Conservation (phyloP, 345 rosid species). For the Tarenaya hassleriana region DNA sequence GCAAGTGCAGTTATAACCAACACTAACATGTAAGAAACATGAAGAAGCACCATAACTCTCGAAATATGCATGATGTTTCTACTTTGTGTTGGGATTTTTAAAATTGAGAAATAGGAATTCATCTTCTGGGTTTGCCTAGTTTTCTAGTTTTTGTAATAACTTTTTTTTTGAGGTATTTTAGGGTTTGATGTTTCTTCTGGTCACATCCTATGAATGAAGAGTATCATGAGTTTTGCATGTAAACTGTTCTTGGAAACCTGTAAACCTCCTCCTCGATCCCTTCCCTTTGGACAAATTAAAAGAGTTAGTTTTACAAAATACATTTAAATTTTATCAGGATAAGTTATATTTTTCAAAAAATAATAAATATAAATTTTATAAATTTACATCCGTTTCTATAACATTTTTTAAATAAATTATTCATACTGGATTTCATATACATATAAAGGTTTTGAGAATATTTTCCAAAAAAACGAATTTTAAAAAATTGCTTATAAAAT, state of each 20-base stretch:
- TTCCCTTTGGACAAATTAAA: too few relatives aligned
- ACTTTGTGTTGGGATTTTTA: conserved; percentile 15
- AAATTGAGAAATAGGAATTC: conserved; percentile 18
- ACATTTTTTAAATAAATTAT: too few relatives aligned
- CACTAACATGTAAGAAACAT: conserved; percentile 24
- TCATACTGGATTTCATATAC: too few relatives aligned
- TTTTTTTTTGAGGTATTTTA: neutral
- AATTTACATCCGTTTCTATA: too few relatives aligned
- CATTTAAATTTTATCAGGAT: too few relatives aligned
- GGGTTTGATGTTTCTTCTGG: conserved; percentile 2
- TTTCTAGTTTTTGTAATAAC: neutral
- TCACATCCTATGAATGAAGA: conserved; percentile 26
- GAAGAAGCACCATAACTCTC: conserved; percentile 19
- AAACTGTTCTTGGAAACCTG: conserved; percentile 1
- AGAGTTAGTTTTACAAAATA: too few relatives aligned
- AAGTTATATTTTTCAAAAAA: too few relatives aligned
- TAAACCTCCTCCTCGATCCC: too few relatives aligned
- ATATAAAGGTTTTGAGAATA: too few relatives aligned
- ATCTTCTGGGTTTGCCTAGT: conserved; percentile 9
- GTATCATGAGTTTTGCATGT: conserved; percentile 24
- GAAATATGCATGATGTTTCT: conserved; percentile 24
- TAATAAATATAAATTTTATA: too few relatives aligned
- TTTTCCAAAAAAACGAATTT: too few relatives aligned
- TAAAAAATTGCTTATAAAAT: too few relatives aligned
- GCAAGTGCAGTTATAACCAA: conserved; percentile 18